These are phyloP conservation scores for Arabidopsis hybrid DNA, from an alignment of 441 rosid genomes.

Conservation along the genomic window DNA sequence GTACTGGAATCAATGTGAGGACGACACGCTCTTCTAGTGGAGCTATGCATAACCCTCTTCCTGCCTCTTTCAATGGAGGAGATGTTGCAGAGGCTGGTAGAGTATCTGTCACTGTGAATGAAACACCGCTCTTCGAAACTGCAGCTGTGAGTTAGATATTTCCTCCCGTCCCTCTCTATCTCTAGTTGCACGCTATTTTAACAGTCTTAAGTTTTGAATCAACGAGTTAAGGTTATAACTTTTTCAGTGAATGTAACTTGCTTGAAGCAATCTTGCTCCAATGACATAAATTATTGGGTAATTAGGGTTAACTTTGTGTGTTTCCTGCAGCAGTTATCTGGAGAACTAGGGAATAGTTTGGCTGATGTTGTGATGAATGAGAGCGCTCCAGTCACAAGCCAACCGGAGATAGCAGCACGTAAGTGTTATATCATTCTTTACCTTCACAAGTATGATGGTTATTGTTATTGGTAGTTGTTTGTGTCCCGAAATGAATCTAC, in stretches of 20 bases:
- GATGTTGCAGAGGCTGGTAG: constrained; percentile 6
- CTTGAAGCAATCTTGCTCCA: background rate
- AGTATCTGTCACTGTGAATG: constrained; percentile 16
- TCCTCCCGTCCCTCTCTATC: background rate
- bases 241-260: constrained; percentile 3
- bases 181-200: constrained; percentile 2
- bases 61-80: background rate
- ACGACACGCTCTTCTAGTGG: constrained; percentile 27
- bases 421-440: constrained; percentile 19
- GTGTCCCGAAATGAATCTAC: constrained; percentile 18
- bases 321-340: constrained; percentile 25
- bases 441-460: background rate
- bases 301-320: background rate
- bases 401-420: constrained; percentile 27
- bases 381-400: constrained; percentile 13
- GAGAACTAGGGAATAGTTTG: constrained; percentile 20
- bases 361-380: constrained; percentile 27
- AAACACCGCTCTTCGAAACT: constrained; percentile 6
- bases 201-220: constrained; percentile 11
- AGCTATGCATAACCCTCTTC: constrained; percentile 6
- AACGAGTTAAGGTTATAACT: background rate
- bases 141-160: constrained; percentile 35
- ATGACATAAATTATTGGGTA: background rate
- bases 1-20: background rate
- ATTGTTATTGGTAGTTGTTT: constrained; percentile 7